phyloP scores from a whole-genome alignment of 208 protist genomes.

The Trypanosomatidae sp. region DNA sequence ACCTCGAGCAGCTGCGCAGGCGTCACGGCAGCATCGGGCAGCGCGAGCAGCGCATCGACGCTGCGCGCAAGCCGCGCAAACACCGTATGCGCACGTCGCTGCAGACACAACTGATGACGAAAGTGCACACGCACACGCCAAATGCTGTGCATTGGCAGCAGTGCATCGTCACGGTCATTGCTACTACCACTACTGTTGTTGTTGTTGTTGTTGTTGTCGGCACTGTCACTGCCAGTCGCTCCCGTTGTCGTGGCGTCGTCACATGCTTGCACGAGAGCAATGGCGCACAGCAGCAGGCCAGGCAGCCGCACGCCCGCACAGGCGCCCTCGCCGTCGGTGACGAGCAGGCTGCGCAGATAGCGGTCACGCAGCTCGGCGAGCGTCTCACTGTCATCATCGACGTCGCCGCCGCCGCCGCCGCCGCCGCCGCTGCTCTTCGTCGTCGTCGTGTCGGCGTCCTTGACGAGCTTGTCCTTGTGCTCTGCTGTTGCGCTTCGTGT shows the following conservation, averaged over 20 bases:
- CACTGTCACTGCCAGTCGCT: neutral
- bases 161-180: neutral
- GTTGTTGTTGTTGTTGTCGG: neutral
- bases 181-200: neutral
- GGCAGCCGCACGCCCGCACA: slow-evolving; percentile 42
- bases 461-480: slow-evolving; percentile 1
- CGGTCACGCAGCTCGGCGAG: slow-evolving; percentile 15
- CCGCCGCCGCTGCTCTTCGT: no score
- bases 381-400: neutral
- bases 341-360: slow-evolving; percentile 65
- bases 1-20: slow-evolving; percentile 68
- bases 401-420: neutral
- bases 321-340: slow-evolving; percentile 76
- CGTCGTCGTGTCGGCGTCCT: slow-evolving; percentile 4
- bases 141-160: slow-evolving; percentile 25
- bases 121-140: slow-evolving; percentile 73
- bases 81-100: slow-evolving; percentile 56
- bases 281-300: slow-evolving; percentile 40
- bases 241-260: neutral
- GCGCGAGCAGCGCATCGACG: slow-evolving; percentile 47
- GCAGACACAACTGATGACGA: slow-evolving; percentile 63
- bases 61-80: slow-evolving; percentile 45
- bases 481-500: no score
- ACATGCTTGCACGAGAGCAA: slow-evolving; percentile 26
- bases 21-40: slow-evolving; percentile 23